A percentile compares a stretch with the other conserved stretches of the same genome.
Conservation (phyloP, 2,329 filamentous ascomycete species). For the Colletotrichum sp. region DNA sequence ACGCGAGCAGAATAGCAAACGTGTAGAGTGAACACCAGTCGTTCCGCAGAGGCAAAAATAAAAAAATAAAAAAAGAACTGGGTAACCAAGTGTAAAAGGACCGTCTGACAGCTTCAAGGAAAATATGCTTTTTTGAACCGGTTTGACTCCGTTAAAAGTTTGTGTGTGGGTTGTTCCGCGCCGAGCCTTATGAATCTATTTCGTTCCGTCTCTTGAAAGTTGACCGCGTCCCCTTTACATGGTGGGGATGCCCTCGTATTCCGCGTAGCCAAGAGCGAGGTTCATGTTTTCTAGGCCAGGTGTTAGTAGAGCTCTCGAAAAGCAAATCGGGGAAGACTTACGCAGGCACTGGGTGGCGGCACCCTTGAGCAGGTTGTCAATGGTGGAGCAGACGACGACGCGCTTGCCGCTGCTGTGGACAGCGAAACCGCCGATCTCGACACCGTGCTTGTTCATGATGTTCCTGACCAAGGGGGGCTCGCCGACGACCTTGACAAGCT, state of each 20-base stretch:
- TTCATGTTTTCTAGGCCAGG: constrained; percentile 82
- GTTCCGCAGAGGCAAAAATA: neutral
- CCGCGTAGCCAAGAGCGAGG: constrained; percentile 83
- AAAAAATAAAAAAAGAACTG: neutral
- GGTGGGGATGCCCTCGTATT: constrained; percentile 84
- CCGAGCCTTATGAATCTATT: constrained; percentile 16
- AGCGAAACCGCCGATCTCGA: constrained; percentile 96
- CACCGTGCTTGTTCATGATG: constrained; percentile 84
- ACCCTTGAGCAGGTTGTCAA: constrained; percentile 93
- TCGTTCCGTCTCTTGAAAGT: neutral
- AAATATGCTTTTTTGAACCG: constrained; percentile 20
- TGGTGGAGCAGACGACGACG: constrained; percentile 92
- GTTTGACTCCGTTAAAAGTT: constrained; percentile 18
- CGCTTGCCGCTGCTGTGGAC: constrained; percentile 88
- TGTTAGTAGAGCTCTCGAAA: neutral
- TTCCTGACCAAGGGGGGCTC: constrained; percentile 84
- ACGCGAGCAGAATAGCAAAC: neutral
- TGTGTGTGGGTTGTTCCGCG: constrained; percentile 7
- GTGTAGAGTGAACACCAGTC: neutral
- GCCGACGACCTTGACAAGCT: constrained; percentile 89
- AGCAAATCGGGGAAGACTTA: constrained; percentile 54
- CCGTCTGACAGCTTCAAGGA: neutral
- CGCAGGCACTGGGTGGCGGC: constrained; percentile 91
- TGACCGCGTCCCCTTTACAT: constrained; percentile 35
- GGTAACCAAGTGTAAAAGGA: neutral